These are phyloP conservation scores for Coemansia sp. DNA, from an alignment of 192 early-diverging fungal species.

Conservation along the genomic window DNA sequence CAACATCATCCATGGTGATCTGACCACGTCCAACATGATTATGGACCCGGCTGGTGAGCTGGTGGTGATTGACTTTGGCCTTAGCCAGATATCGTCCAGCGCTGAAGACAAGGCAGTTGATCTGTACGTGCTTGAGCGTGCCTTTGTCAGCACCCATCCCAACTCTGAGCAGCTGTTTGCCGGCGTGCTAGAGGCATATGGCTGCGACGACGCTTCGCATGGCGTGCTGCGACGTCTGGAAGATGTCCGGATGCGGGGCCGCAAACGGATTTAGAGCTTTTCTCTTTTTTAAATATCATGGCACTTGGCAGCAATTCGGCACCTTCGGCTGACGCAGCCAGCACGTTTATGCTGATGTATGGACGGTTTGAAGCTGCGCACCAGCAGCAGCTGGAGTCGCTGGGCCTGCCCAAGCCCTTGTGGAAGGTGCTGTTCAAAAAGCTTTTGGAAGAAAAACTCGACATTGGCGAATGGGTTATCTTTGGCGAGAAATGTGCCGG, in stretches of 20 bases:
- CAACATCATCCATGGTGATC: slow-evolving; percentile 92
- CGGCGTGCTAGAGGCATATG: slow-evolving; percentile 68
- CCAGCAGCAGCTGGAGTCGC: slow-evolving; percentile 41
- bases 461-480: slow-evolving; percentile 39
- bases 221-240: slow-evolving; percentile 68
- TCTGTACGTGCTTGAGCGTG: slow-evolving; percentile 96
- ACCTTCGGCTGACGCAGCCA: slow-evolving; percentile 26
- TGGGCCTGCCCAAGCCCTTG: slow-evolving; percentile 35
- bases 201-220: slow-evolving; percentile 57
- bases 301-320: not conserved
- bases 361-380: slow-evolving; percentile 43
- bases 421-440: slow-evolving; percentile 44
- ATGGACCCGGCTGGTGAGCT: slow-evolving; percentile 49
- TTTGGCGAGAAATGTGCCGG: slow-evolving; percentile 15
- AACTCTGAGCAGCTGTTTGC: slow-evolving; percentile 76
- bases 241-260: slow-evolving; percentile 78
- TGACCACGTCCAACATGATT: slow-evolving; percentile 96
- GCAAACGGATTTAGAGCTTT: slow-evolving; percentile 67
- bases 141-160: slow-evolving; percentile 91
- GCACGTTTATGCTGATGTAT: slow-evolving; percentile 35
- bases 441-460: slow-evolving; percentile 23
- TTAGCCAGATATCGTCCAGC: slow-evolving; percentile 80
- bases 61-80: slow-evolving; percentile 94
- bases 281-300: not conserved
- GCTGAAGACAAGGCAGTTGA: slow-evolving; percentile 97